Evolutionary conservation across 2,329 filamentous ascomycete genomes (phyloP), one percentile per base, ranked within the genome.

Genomic region (Myriosclerotinia duriaeana): DNA sequence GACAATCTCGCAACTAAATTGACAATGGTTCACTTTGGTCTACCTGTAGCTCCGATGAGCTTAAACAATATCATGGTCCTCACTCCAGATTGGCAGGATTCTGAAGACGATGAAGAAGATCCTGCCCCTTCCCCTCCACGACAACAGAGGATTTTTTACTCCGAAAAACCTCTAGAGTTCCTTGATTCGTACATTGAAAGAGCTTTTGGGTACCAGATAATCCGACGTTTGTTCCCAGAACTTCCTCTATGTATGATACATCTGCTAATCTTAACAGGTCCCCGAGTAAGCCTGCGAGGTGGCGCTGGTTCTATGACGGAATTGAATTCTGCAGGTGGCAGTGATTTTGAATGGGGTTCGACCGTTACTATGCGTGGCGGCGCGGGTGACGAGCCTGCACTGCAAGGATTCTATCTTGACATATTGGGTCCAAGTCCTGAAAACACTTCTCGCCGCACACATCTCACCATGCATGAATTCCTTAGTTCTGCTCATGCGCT

Each of bases 1-100:
- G 69, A 76, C 30, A 76, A 76, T 53, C 53, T 74, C 17, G 65
- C 69, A 8, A 76, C 74, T 8, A 76, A 76, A 62, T 60, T 76
- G 20, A 69, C 73, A 11, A 76, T 76, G 75, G 42, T 73, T 15
- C 64, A 74, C 56, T 76, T 75, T 59, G 75, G 74, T 15, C 66
- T 76, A 12, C 74, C 75, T 9, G 70, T 76, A 34, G 71, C 69
- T 36, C 69, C 73, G 7, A 42, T 75, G 22, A 74, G 73, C 14
- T 15, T 56, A 2, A 72, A 69, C n/a, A 76, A 76, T 52, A 66
- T 74, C 17, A n/a, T 65, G 5, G 67, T 68, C 15, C 66, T 69
- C 3, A 44, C 22, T 15, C 30, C 59, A 3, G 67, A 56, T 6
- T 55, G 59, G 52, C 46, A 67, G 14, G 58, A 62, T 15, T 66